These are phyloP conservation scores for Penicillium cosmopolitanum DNA, from an alignment of 495 filamentous ascomycete species.

Conservation along the genomic window DNA sequence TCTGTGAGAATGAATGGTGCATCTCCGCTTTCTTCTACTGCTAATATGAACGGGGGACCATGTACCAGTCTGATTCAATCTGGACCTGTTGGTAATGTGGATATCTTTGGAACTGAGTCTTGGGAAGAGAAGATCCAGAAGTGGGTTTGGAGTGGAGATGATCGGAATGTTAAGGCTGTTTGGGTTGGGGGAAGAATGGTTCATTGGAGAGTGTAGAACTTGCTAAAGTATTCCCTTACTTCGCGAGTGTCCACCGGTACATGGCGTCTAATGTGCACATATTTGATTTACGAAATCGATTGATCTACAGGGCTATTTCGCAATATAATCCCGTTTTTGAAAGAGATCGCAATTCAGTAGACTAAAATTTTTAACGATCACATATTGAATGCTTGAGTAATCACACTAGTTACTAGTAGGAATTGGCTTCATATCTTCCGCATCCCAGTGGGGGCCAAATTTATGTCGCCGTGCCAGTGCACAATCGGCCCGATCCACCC, in stretches of 20 bases:
- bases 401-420: background rate
- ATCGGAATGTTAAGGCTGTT: slow-evolving; percentile 78
- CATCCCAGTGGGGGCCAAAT: too few relatives aligned
- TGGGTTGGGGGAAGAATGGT: slow-evolving; percentile 75
- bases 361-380: too few relatives aligned
- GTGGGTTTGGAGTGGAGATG: slow-evolving; percentile 90
- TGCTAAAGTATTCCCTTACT: background rate
- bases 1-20: slow-evolving; percentile 7
- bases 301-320: too few relatives aligned
- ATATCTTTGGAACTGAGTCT: slow-evolving; percentile 82
- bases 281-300: too few relatives aligned
- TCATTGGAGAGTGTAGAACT: slow-evolving; percentile 42
- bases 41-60: background rate
- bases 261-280: background rate
- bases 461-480: too few relatives aligned
- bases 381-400: background rate
- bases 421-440: background rate
- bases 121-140: slow-evolving; percentile 82
- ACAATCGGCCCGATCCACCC: too few relatives aligned
- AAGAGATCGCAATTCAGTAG: too few relatives aligned
- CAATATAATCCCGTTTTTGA: too few relatives aligned
- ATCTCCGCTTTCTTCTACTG: slow-evolving; percentile 11
- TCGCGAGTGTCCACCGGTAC: background rate
- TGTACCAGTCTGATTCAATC: slow-evolving; percentile 12
- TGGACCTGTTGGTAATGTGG: slow-evolving; percentile 47